A percentile compares a stretch with the other conserved stretches of the same genome.
Evolutionary conservation across 2,329 filamentous ascomycete genomes (phyloP).

Genomic region (Exophiala viscosa): DNA sequence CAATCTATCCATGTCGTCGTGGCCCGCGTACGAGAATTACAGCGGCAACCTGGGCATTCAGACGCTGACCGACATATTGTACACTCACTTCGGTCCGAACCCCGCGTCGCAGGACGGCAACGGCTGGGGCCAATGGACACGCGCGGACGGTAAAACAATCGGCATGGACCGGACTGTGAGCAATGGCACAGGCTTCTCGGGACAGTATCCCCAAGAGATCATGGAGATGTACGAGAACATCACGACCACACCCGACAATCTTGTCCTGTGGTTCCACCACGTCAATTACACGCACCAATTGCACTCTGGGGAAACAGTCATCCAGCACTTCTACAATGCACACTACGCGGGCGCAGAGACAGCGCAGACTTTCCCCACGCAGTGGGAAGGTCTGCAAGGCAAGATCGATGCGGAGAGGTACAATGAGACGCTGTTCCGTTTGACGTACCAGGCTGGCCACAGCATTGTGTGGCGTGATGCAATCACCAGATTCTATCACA

Average conservation of each 20-base stretch:
- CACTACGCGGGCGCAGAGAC: conserved; percentile 59
- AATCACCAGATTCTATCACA: conserved; percentile 62
- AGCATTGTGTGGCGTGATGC: conserved; percentile 67
- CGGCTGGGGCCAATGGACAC: conserved; percentile 69
- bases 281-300: conserved; percentile 63
- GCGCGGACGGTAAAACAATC: conserved; percentile 56
- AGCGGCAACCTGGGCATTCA: conserved; percentile 67
- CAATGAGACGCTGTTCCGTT: conserved; percentile 56
- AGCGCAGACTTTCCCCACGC: conserved; percentile 53
- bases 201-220: conserved; percentile 63
- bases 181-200: conserved; percentile 64
- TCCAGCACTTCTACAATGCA: conserved; percentile 63
- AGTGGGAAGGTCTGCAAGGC: conserved; percentile 55
- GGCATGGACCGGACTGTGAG: conserved; percentile 69
- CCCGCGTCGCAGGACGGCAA: conserved; percentile 64
- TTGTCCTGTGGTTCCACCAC: conserved; percentile 72
- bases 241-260: conserved; percentile 62
- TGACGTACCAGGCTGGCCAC: conserved; percentile 66
- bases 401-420: conserved; percentile 60
- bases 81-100: conserved; percentile 65
- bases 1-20: conserved; percentile 63
- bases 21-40: conserved; percentile 69
- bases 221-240: conserved; percentile 57
- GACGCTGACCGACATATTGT: conserved; percentile 65
- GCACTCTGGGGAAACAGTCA: conserved; percentile 62